These are phyloP conservation scores for Solanum microdontum DNA, from an alignment of 257 asterid species.

Conservation along the genomic window DNA sequence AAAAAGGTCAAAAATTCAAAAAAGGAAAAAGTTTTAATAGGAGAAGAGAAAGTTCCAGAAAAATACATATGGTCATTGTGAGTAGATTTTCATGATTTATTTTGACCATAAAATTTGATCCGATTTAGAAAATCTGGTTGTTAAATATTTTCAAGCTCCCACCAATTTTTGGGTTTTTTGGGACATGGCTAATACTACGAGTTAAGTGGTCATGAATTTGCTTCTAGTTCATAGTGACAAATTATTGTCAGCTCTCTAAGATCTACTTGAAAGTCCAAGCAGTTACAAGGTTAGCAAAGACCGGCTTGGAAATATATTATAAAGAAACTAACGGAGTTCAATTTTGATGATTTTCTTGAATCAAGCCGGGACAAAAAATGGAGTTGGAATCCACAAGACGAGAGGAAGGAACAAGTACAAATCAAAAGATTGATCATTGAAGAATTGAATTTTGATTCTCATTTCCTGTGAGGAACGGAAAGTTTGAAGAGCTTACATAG, in stretches of 20 bases:
- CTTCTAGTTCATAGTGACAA: not conserved
- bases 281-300: not conserved
- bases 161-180: not conserved
- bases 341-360: not conserved
- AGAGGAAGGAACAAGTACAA: not conserved
- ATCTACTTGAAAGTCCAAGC: not conserved
- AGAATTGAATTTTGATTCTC: not conserved
- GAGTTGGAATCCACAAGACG: not conserved
- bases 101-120: not conserved
- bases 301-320: not conserved
- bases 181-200: not conserved
- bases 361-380: not conserved
- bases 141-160: not conserved
- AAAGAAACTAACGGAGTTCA: not conserved
- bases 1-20: not conserved
- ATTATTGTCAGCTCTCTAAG: not conserved
- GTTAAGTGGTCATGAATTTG: not conserved
- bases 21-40: not conserved
- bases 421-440: not conserved
- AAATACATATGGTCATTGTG: not conserved
- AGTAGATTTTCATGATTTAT: not conserved
- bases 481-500: conserved; percentile 54
- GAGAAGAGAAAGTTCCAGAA: not conserved
- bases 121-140: not conserved
- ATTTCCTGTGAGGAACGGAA: too few species aligned